Percentiles rank a stretch among this genome's conserved stretches.
Evolutionary conservation across 176 grass and related monocot species (phyloP).

Genomic region (Cymbopogon citratus): DNA sequence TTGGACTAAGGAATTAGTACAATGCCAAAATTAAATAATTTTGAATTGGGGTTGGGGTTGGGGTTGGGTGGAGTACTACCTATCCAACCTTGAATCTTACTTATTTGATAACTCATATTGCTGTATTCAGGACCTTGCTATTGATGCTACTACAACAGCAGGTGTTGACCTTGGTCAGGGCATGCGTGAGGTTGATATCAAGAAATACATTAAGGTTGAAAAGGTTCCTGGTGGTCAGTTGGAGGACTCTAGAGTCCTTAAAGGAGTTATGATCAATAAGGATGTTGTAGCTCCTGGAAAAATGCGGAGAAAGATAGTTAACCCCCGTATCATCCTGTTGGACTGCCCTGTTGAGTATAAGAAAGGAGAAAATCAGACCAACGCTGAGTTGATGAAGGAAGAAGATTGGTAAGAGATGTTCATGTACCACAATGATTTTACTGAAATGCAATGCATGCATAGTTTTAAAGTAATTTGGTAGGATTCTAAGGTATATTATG

Average conservation of each 20-base stretch:
- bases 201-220: constrained; percentile 98
- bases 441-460: neutral
- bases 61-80: neutral
- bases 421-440: neutral
- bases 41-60: neutral
- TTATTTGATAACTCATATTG: constrained; percentile 14
- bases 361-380: constrained; percentile 99
- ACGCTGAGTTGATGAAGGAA: constrained; percentile 95
- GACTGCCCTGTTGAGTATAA: constrained; percentile 97
- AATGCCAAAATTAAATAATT: neutral
- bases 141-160: constrained; percentile 85
- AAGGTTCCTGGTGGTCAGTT: constrained; percentile 95
- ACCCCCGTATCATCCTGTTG: constrained; percentile 90
- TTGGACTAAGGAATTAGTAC: neutral
- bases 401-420: constrained; percentile 78
- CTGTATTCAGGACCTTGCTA: constrained; percentile 87
- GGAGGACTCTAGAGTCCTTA: constrained; percentile 89
- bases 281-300: constrained; percentile 97
- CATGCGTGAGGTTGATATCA: constrained; percentile 93
- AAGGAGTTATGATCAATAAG: constrained; percentile 99
- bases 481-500: neutral
- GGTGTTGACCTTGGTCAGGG: constrained; percentile 96
- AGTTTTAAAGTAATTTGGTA: neutral
- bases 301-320: constrained; percentile 92
- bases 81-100: neutral